Base-by-base conservation (phyloP, 176 grass and related monocot species). In the Carex myosuroides region DNA sequence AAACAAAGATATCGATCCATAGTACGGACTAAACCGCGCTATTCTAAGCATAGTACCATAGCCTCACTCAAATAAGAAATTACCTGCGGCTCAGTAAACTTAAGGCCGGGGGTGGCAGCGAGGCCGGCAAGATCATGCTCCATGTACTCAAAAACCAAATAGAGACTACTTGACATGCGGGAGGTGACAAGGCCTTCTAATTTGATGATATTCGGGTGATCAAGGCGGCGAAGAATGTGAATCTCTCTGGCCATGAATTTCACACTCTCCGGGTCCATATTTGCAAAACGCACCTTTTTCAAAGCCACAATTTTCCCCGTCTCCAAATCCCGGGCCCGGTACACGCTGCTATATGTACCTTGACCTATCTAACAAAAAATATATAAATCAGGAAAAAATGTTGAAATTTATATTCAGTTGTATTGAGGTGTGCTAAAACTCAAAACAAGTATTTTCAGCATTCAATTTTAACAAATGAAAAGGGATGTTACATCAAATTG, bases 181-280 rank as follows among this genome's bases (percentile, higher is more conserved):
- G 97, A 99, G 0, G 97, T 95, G 83, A 99, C 93, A 70, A 99
- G 86, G 60, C 93, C 97, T 94, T 99, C 97, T 58, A 99, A 91
- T 85, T 94, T 95, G 80, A 99, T 79, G 84, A 99, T 68, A 73
- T 96, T 99, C 63, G 97, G 97, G 63, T 99, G 93, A 77, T 99
- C 93, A 39, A 99, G 91, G 82, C 88, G 91, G 83, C 97, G 89
- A 83, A 99, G 84, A 80, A 99, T 94, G 66, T 99, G 91, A 85
- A 99, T 99, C 88, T 99, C 97, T 74, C 97, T 93, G 82, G 93
- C 97, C 97, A 99, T 99, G 87, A 99, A 99, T 60, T 90, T 87
- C 64, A 99, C 97, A 35, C 97, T 99, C 82, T 99, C 97, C 63
- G 91, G 91, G 53, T 99, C 97, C 86, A 94, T 89, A 77, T 92